Evolutionary conservation across 148 eudicot genomes (phyloP).

Genomic region (Hydrangea macrophylla): DNA sequence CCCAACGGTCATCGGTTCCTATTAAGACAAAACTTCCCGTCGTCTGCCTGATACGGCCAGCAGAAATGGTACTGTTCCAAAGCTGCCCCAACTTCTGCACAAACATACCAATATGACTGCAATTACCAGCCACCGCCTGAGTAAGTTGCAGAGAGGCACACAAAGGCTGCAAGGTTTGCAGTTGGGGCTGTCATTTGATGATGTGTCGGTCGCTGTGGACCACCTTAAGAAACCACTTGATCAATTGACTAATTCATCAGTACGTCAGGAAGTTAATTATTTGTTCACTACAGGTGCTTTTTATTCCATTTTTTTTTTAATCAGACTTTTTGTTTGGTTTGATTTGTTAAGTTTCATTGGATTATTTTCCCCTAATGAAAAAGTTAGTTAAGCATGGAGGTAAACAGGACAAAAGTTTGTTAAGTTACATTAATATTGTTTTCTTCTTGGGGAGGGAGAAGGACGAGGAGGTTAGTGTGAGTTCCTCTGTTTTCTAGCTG

Average conservation of each 20-base stretch:
- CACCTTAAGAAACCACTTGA: constrained; percentile 85
- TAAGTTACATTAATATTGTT: neutral
- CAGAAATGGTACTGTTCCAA: constrained; percentile 45
- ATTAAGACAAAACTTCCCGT: constrained; percentile 30
- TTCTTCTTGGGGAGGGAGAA: no score
- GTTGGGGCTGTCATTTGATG: constrained; percentile 99
- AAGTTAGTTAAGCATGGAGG: no score
- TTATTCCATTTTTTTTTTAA: neutral
- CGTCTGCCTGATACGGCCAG: constrained; percentile 45
- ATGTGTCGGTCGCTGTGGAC: constrained; percentile 73
- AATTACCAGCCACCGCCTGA: constrained; percentile 77
- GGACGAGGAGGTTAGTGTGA: no score
- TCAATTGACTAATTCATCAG: constrained; percentile 77
- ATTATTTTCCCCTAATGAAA: neutral
- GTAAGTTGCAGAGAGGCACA: constrained; percentile 90
- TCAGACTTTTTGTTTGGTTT: no score
- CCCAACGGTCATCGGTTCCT: constrained; percentile 39
- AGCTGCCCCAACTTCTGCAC: constrained; percentile 31
- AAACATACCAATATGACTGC: constrained; percentile 60
- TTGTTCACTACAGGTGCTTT: constrained; percentile 5
- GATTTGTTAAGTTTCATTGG: constrained; percentile 19
- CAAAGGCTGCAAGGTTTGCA: constrained; percentile 96
- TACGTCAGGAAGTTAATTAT: constrained; percentile 39
- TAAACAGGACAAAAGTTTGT: neutral
- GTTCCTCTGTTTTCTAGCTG: no score